phyloP scores from a whole-genome alignment of 306 rosid genomes.

The Castanea mollissima region DNA sequence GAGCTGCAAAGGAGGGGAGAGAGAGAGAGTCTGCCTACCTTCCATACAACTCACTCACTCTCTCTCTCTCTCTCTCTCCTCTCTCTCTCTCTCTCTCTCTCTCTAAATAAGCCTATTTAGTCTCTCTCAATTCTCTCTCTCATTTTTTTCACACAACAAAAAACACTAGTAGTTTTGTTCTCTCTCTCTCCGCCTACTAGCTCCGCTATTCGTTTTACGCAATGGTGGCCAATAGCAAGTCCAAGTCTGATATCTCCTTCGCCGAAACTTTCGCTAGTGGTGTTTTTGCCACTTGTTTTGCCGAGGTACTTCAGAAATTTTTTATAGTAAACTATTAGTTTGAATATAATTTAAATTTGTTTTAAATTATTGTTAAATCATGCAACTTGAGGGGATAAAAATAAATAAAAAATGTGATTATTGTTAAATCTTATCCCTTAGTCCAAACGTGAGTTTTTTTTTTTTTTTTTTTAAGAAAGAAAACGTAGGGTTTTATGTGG shows the following conservation, averaged over 20 bases:
- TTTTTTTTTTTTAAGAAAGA: no score
- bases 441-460: no score
- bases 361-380: no score
- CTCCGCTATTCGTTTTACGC: neutral
- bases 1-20: no score
- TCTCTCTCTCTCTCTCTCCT: neutral
- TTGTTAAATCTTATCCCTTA: no score
- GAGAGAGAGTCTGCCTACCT: neutral
- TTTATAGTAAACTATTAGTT: no score
- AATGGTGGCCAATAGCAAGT: slow-evolving; percentile 60
- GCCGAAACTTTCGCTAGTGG: slow-evolving; percentile 66
- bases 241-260: slow-evolving; percentile 66
- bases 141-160: neutral
- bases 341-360: no score
- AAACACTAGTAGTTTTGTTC: neutral
- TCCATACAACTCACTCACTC: neutral
- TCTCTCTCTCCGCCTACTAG: neutral
- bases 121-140: no score
- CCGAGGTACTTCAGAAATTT: slow-evolving; percentile 46
- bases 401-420: no score
- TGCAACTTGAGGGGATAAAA: no score
- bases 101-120: no score
- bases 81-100: neutral
- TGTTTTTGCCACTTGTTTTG: slow-evolving; percentile 76
- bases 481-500: no score